These are phyloP conservation scores for Amesomyces nigricolor DNA, from an alignment of 2,329 filamentous ascomycete species.

Conservation along the genomic window DNA sequence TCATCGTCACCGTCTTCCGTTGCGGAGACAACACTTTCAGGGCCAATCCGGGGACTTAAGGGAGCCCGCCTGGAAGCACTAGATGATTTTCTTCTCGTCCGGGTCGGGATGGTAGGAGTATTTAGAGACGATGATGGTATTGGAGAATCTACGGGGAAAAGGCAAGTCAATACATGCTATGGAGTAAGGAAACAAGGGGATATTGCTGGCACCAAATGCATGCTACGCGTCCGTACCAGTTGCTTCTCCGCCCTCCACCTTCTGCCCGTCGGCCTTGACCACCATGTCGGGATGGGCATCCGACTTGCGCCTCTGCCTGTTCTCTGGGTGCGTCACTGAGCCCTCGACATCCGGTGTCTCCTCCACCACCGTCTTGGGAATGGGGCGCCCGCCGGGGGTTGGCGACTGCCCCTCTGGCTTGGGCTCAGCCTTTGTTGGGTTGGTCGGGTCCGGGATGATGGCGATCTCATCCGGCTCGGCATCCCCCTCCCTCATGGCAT, in stretches of 20 bases:
- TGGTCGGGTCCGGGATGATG: slow-evolving; percentile 34
- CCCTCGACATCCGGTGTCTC: slow-evolving; percentile 43
- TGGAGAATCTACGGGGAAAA: slow-evolving; percentile 34
- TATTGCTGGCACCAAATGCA: slow-evolving; percentile 19
- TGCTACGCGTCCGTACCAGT: slow-evolving; percentile 37
- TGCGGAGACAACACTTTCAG: slow-evolving; percentile 18
- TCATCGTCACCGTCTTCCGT: slow-evolving; percentile 34
- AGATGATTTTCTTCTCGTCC: slow-evolving; percentile 32
- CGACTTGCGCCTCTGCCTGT: slow-evolving; percentile 42
- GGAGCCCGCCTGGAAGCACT: slow-evolving; percentile 22
- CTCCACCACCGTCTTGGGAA: slow-evolving; percentile 50
- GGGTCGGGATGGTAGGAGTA: slow-evolving; percentile 27
- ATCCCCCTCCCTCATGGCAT: slow-evolving; percentile 50
- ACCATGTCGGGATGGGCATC: slow-evolving; percentile 52
- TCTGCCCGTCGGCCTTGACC: slow-evolving; percentile 40
- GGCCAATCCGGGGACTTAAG: slow-evolving; percentile 21
- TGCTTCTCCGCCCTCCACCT: slow-evolving; percentile 29
- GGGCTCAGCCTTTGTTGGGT: slow-evolving; percentile 26
- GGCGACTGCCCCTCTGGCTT: slow-evolving; percentile 24
- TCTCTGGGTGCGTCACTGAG: slow-evolving; percentile 40
- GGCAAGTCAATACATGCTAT: slow-evolving; percentile 31
- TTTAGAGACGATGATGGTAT: slow-evolving; percentile 32
- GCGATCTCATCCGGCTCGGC: slow-evolving; percentile 57
- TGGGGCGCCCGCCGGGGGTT: slow-evolving; percentile 36
- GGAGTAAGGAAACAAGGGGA: slow-evolving; percentile 20